Percentiles rank a stretch among this genome's conserved stretches.
Conservation (phyloP, 306 rosid genomes). For the Begonia loranthoides region DNA sequence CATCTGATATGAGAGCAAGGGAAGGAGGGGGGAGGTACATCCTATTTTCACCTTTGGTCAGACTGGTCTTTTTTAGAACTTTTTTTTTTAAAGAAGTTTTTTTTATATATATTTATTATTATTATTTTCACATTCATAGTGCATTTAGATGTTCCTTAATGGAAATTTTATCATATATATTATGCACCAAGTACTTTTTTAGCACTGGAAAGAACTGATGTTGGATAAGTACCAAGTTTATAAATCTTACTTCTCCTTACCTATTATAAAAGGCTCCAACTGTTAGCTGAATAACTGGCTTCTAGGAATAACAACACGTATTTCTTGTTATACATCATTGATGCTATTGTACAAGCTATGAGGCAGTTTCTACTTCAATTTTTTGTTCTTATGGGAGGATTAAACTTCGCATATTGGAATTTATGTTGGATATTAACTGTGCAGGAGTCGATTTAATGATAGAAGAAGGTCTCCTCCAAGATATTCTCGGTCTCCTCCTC, state of each 20-base stretch:
- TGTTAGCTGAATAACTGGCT: neutral
- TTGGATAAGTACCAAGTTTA: too few species aligned
- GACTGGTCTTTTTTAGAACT: neutral
- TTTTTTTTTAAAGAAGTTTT: neutral
- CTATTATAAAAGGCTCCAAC: neutral
- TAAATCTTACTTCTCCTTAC: too few species aligned
- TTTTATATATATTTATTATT: neutral
- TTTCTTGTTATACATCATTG: neutral
- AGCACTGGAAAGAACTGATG: too few species aligned
- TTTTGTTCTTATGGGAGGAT: neutral
- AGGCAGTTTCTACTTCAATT: neutral
- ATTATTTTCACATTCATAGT: neutral
- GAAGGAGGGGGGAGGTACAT: conserved; percentile 60
- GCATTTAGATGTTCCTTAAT: too few species aligned
- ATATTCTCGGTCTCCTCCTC: conserved; percentile 66
- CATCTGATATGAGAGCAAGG: conserved; percentile 80
- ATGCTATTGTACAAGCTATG: neutral
- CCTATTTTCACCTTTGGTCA: neutral
- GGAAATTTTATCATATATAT: too few species aligned
- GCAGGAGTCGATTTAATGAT: conserved; percentile 39
- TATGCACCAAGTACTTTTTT: too few species aligned
- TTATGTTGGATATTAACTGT: conserved; percentile 3
- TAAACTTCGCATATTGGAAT: neutral
- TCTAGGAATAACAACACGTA: neutral
- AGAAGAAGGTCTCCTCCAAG: conserved; percentile 81